Evolutionary conservation across 2,329 filamentous ascomycete species (phyloP).

Genomic region (Aspergillus thermomutatus): DNA sequence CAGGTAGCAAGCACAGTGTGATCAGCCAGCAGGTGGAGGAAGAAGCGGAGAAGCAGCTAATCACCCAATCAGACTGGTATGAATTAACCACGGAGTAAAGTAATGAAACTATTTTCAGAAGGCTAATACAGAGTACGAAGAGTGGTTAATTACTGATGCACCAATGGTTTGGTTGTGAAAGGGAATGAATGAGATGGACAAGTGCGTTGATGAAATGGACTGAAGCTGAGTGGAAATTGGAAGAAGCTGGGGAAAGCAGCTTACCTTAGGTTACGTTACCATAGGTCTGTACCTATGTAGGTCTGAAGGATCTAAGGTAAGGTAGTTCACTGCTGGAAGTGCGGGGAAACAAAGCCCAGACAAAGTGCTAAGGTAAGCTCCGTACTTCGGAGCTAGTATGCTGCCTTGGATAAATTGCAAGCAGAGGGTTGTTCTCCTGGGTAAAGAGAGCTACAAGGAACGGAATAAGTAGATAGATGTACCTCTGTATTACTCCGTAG

Average conservation of each 20-base stretch:
- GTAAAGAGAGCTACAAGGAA: neutral
- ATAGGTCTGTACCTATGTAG: too few species aligned
- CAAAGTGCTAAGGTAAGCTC: too few species aligned
- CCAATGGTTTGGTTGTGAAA: constrained; percentile 11
- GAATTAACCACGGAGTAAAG: neutral
- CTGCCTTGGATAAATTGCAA: neutral
- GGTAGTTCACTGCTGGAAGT: constrained; percentile 7
- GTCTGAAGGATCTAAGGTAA: too few species aligned
- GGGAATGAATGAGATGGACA: constrained; percentile 7
- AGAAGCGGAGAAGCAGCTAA: neutral
- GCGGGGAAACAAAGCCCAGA: constrained; percentile 16
- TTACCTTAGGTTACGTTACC: neutral
- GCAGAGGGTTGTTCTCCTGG: neutral
- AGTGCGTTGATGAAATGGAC: constrained; percentile 3
- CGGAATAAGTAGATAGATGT: neutral
- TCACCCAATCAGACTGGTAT: neutral
- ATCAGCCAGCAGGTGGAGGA: neutral
- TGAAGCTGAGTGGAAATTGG: constrained; percentile 2
- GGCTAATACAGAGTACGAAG: neutral
- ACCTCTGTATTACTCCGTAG: neutral
- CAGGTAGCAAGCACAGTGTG: neutral
- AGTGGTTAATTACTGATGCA: constrained; percentile 7
- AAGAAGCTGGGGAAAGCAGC: constrained; percentile 22
- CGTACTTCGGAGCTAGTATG: neutral
- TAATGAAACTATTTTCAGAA: neutral